phyloP scores from a whole-genome alignment of 1,284 basidiomycete species.

The Schizophyllum amplum region DNA sequence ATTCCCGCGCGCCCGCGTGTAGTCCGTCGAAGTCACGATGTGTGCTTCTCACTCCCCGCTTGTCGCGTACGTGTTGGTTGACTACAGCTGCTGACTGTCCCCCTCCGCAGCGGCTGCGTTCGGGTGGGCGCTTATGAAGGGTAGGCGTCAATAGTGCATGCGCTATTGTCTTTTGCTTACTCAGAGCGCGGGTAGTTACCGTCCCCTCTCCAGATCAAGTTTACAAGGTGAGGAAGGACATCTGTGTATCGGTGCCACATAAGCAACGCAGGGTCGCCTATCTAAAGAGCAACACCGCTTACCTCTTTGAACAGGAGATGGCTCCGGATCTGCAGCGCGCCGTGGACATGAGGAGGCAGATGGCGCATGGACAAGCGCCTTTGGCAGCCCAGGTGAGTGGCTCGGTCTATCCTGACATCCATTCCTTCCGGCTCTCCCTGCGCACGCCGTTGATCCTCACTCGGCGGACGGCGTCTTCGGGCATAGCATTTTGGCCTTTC shows the following conservation, averaged over 20 bases:
- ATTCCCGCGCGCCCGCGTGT: too few species aligned
- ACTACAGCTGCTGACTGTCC: not conserved
- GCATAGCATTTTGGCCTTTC: not conserved
- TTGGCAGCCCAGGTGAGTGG: not conserved
- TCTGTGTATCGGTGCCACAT: too few species aligned
- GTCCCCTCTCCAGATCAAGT: not conserved
- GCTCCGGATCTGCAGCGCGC: not conserved
- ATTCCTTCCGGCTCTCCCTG: not conserved
- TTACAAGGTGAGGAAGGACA: not conserved
- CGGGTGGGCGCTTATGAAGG: conserved; percentile 59
- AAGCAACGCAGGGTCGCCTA: too few species aligned
- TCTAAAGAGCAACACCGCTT: too few species aligned
- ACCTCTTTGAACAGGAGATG: too few species aligned
- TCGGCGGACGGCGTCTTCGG: not conserved
- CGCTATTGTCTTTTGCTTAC: not conserved
- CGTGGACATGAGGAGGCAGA: not conserved
- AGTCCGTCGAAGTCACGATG: too few species aligned
- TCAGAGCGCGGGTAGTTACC: not conserved
- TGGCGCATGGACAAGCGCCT: not conserved
- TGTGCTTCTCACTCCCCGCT: too few species aligned
- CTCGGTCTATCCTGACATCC: not conserved
- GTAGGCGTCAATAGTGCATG: conserved; percentile 29
- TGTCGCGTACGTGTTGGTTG: not conserved
- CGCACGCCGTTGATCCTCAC: not conserved
- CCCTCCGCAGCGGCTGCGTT: conserved; percentile 48